Conservation (phyloP, 2,329 filamentous ascomycete genomes). For the Venturia carpophila region DNA sequence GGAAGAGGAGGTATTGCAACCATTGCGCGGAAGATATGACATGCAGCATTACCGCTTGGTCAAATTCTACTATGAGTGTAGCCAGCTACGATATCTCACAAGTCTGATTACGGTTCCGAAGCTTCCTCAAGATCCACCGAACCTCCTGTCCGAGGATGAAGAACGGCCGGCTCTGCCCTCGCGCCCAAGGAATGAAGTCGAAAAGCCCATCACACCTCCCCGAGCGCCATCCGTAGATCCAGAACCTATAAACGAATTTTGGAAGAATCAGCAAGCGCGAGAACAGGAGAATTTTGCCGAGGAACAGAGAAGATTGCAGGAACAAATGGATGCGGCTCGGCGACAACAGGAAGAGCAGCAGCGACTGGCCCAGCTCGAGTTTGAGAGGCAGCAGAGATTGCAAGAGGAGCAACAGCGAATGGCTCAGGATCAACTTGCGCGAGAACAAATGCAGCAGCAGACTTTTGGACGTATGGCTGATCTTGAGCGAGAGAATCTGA, state of each 20-base stretch:
- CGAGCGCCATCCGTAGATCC: constrained; percentile 68
- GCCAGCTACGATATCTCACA: constrained; percentile 91
- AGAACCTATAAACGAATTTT: constrained; percentile 94
- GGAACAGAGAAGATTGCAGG: constrained; percentile 80
- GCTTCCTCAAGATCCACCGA: constrained; percentile 87
- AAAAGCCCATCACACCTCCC: constrained; percentile 61
- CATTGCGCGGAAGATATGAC: constrained; percentile 80
- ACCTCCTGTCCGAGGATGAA: constrained; percentile 70
- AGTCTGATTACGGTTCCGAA: constrained; percentile 95
- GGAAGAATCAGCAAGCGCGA: constrained; percentile 84
- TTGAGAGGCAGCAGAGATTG: constrained; percentile 85
- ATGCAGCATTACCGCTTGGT: constrained; percentile 94
- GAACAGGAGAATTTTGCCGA: constrained; percentile 94
- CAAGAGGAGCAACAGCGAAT: constrained; percentile 83
- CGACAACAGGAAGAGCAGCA: constrained; percentile 74
- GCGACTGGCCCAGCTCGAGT: constrained; percentile 83
- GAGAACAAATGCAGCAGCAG: constrained; percentile 85
- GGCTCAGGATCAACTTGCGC: constrained; percentile 81
- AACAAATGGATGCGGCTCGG: constrained; percentile 76
- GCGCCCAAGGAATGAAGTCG: constrained; percentile 61
- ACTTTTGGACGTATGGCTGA: constrained; percentile 94
- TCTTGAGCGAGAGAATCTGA: constrained; percentile 88
- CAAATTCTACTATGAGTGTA: constrained; percentile 99
- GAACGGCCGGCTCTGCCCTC: constrained; percentile 74
- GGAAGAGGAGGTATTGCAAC: constrained; percentile 85